A percentile compares a stretch with the other conserved stretches of the same genome.
These are phyloP conservation scores for Sarocladium brachiariae DNA, from an alignment of 2,329 filamentous ascomycete genomes.

Conservation along the genomic window DNA sequence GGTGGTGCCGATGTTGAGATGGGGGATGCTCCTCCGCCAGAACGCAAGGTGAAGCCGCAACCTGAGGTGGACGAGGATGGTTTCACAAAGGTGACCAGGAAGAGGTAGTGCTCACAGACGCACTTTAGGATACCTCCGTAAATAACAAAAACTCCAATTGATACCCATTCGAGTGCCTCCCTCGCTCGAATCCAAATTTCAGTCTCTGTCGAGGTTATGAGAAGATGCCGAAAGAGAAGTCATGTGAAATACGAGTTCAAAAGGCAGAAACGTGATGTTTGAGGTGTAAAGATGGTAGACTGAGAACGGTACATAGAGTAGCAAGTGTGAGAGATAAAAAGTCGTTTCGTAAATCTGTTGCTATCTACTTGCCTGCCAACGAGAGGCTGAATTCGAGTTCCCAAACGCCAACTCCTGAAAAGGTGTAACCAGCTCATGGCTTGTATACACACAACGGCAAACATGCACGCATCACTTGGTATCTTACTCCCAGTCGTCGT, in stretches of 20 bases:
- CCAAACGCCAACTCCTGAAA: constrained; percentile 4
- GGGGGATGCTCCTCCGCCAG: constrained; percentile 60
- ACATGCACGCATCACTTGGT: neutral
- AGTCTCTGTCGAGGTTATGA: too few relatives aligned
- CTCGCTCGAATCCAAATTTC: too few relatives aligned
- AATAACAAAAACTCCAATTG: constrained; percentile 1
- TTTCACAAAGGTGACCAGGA: constrained; percentile 70
- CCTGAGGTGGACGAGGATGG: constrained; percentile 76
- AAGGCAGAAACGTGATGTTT: too few relatives aligned
- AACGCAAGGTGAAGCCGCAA: constrained; percentile 54
- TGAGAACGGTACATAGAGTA: too few relatives aligned
- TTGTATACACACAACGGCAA: neutral
- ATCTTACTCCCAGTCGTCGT: constrained; percentile 68
- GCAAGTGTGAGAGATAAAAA: too few relatives aligned
- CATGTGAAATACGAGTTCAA: too few relatives aligned
- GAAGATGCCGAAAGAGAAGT: too few relatives aligned
- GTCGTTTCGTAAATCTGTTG: too few relatives aligned
- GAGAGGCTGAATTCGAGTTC: neutral
- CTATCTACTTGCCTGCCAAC: too few relatives aligned
- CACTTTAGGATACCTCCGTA: neutral
- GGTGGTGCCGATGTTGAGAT: constrained; percentile 56
- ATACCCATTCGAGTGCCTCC: too few relatives aligned
- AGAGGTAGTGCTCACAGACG: constrained; percentile 36
- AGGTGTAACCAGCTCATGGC: neutral
- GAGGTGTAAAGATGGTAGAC: too few relatives aligned